Base-by-base conservation (phyloP, 768 basidiomycete species). In the Filobasidium floriforme region DNA sequence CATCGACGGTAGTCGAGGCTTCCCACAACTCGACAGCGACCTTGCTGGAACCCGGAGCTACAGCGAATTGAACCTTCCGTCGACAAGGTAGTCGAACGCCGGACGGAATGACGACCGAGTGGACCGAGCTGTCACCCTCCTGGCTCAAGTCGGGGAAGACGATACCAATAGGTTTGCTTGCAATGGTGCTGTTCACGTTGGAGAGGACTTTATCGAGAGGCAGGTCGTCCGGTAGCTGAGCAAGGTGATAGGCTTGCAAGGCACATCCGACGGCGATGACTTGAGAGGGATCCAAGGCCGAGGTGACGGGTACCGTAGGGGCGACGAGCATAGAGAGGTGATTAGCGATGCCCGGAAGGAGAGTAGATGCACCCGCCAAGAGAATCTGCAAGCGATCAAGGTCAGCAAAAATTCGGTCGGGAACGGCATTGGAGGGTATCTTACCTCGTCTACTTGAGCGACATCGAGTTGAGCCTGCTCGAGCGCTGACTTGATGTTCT, bases 251-350 rank as follows among this genome's bases (percentile, higher is more conserved):
- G 7, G 80, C 80, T 63, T 79, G 77, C 11, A 80, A 74, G 6
- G 79, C 79, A 61, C 80, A 77, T 3, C 81, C 81, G 67, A 80
- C 75, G 59, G 81, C 80, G 66, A 82, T 78, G 62, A 80, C 81
- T 70, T 82, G 75, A 43, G 77, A 74, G 0, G 81, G 79, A 69
- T 82, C 81, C 68, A 81, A 74, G 28, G 77, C 63, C 18, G 77
- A 69, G 6, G 79, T 79, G 68, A 81, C 71, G 24, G 74, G 71
- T 5, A 76, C 76, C 24, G 76, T 76, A 51, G 80, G 78, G 52
- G 79, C 71, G 66, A 81, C 77, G 54, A 80, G 68, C 65, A 77
- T 54, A 43, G 70, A 66, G 62, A 82, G 66, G 69, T 79, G 76
- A 60, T 73, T 69, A 63, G 77, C 66, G 43, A 82, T 71, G 15